Conservation (phyloP, 2,329 filamentous ascomycete genomes). For the Beauveria sp. region DNA sequence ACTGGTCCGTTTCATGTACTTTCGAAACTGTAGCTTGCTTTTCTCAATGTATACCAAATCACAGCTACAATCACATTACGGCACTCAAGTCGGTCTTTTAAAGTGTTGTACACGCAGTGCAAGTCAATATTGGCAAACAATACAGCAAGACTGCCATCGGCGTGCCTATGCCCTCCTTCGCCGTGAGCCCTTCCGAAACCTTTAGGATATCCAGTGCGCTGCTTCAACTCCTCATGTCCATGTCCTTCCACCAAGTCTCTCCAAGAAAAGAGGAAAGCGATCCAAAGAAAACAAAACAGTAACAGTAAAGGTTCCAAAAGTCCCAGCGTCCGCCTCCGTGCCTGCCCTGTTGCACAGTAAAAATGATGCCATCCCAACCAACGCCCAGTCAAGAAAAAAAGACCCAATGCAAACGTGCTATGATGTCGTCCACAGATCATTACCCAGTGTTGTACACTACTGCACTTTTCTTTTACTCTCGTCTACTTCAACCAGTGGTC, state of each 20-base stretch:
- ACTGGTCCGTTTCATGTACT: too few species aligned
- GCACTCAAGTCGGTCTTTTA: not conserved
- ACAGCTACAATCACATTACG: not conserved
- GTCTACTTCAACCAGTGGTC: not conserved
- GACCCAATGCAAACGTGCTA: slow-evolving; percentile 9
- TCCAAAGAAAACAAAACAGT: not conserved
- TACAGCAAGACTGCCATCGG: not conserved
- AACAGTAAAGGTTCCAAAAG: slow-evolving; percentile 7
- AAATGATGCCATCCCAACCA: slow-evolving; percentile 3
- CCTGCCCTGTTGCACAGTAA: not conserved
- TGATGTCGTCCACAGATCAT: slow-evolving; percentile 10
- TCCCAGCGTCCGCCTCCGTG: not conserved
- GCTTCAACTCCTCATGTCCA: not conserved
- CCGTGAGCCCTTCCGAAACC: slow-evolving; percentile 4
- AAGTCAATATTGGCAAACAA: slow-evolving; percentile 5
- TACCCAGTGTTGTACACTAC: not conserved
- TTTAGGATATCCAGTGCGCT: slow-evolving; percentile 8
- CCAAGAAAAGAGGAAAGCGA: not conserved
- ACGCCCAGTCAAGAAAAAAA: not conserved
- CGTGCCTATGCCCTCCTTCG: not conserved
- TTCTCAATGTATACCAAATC: not conserved
- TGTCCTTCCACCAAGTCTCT: not conserved
- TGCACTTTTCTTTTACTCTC: not conserved
- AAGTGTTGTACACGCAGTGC: not conserved
- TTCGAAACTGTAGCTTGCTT: too few species aligned